These are phyloP conservation scores for Tolypocladium sp. DNA, from an alignment of 2,329 filamentous ascomycete genomes.

Conservation along the genomic window DNA sequence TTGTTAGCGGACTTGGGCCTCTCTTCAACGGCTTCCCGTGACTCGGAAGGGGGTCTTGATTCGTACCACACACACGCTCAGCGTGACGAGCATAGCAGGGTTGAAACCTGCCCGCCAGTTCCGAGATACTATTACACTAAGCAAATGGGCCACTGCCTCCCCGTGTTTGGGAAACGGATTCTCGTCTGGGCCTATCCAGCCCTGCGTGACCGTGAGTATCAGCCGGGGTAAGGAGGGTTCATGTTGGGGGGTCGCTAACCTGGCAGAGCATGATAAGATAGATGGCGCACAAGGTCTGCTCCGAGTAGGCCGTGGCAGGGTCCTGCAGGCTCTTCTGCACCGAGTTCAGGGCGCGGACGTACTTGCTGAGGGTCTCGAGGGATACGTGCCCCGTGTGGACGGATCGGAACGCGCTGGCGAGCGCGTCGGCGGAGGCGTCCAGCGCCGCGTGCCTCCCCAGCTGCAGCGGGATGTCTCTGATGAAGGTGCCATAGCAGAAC, in stretches of 20 bases:
- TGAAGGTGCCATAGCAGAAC: constrained; percentile 34
- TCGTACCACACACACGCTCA: constrained; percentile 22
- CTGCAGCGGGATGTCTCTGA: constrained; percentile 33
- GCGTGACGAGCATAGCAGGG: constrained; percentile 16
- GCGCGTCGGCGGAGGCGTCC: constrained; percentile 25
- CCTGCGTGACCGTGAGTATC: constrained; percentile 7
- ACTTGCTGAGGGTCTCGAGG: constrained; percentile 15
- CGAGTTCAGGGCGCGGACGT: constrained; percentile 18
- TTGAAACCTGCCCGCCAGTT: constrained; percentile 17
- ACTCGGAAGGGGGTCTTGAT: neutral
- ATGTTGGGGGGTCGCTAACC: constrained; percentile 9
- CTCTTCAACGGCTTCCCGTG: neutral
- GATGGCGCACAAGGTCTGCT: constrained; percentile 26
- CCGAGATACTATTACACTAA: constrained; percentile 15
- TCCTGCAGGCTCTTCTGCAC: constrained; percentile 17
- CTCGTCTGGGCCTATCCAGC: constrained; percentile 19
- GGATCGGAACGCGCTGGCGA: constrained; percentile 15
- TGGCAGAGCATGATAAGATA: constrained; percentile 27
- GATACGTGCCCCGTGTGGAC: constrained; percentile 12
- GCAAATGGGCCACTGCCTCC: constrained; percentile 20
- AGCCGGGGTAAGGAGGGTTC: neutral
- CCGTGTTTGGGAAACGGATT: constrained; percentile 18
- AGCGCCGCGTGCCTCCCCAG: constrained; percentile 36
- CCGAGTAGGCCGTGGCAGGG: constrained; percentile 14
- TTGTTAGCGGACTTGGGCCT: neutral